Conservation (phyloP, 1,284 basidiomycete genomes). For the Apiotrichum veenhuisii region DNA sequence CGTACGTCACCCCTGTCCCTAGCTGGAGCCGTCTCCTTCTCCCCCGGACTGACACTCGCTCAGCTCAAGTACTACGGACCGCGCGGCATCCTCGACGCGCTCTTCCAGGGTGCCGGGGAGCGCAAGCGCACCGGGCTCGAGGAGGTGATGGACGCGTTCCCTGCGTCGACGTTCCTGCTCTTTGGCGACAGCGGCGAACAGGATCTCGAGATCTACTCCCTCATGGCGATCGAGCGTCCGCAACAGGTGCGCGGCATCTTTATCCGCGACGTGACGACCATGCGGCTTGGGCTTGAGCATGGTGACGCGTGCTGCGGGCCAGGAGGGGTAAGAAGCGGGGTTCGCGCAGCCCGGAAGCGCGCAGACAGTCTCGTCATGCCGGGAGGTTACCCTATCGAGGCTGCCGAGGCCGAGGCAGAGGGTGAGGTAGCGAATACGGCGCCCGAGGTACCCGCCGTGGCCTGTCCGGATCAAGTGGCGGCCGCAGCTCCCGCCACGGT, state of each 20-base stretch:
- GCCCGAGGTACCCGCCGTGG: too few relatives aligned
- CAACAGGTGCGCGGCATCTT: slow-evolving; percentile 60
- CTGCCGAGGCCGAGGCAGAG: too few relatives aligned
- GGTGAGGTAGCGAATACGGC: too few relatives aligned
- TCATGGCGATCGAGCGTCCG: slow-evolving; percentile 66
- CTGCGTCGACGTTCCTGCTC: slow-evolving; percentile 69
- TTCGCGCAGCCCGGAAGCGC: too few relatives aligned
- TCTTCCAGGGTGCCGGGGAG: slow-evolving; percentile 64
- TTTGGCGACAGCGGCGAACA: slow-evolving; percentile 86
- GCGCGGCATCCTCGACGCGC: slow-evolving; percentile 71
- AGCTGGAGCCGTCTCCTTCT: too few relatives aligned
- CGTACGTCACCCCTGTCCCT: background rate
- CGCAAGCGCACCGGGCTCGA: slow-evolving; percentile 72
- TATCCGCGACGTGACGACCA: slow-evolving; percentile 64
- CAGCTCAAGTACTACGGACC: slow-evolving; percentile 58
- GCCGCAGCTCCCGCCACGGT: too few relatives aligned
- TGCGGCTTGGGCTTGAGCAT: background rate
- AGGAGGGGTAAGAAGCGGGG: background rate
- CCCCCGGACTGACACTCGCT: background rate
- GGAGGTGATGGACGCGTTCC: slow-evolving; percentile 68
- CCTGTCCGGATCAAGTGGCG: too few relatives aligned
- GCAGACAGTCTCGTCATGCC: too few relatives aligned
- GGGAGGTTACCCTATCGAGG: too few relatives aligned
- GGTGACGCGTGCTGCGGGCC: background rate
- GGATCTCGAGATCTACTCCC: slow-evolving; percentile 76